Evolutionary conservation across 2,329 filamentous ascomycete genomes (phyloP), one percentile per base, ranked within the genome.

Genomic region (Calonectria pauciramosa): DNA sequence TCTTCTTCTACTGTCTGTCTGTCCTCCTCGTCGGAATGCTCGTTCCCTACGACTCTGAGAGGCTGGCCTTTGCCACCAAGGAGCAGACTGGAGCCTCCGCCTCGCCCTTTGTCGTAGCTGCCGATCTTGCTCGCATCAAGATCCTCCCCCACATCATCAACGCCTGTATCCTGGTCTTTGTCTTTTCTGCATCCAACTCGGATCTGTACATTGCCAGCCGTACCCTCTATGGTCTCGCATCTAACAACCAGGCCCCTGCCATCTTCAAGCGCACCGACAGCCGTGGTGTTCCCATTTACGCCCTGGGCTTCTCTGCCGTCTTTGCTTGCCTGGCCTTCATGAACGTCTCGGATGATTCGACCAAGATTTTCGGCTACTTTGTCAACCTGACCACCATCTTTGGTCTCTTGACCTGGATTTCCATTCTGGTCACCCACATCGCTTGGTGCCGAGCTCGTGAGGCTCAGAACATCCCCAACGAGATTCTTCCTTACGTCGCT

Each of bases 21-120:
- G 93, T 96, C 44, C 89, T 96, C 68, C 89, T 96, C 67, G 87
- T 96, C 70, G 94, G 94, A 81, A 94, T 95, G 89, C 89, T 94
- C 67, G 93, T 96, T 5, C 93, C 94, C 1, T 96, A 94, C 88
- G 86, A 96, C 87, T 91, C 90, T 49, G 0, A 76, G 0, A 84
- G 90, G 0, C 91, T 95, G 7, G 84, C 86, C 28, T 92, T 93
- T 76, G 91, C 92, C 79, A 90, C 87, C 83, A 86, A 84, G 47
- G 71, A 79, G 66, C 68, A 77, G 73, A 66, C 81, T 11, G 81
- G 81, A 30, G 87, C 86, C 71, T 88, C 84, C 67, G 92, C 93
- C 60, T 90, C 90, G 18, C 94, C 94, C 6, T 96, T 96, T 81
- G 94, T 96, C 69, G 92, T 94, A 14, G 94, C 94, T 41, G 93